These are phyloP conservation scores for Annona cherimola DNA, from an alignment of 164 flowering plant genomes.

Conservation along the genomic window DNA sequence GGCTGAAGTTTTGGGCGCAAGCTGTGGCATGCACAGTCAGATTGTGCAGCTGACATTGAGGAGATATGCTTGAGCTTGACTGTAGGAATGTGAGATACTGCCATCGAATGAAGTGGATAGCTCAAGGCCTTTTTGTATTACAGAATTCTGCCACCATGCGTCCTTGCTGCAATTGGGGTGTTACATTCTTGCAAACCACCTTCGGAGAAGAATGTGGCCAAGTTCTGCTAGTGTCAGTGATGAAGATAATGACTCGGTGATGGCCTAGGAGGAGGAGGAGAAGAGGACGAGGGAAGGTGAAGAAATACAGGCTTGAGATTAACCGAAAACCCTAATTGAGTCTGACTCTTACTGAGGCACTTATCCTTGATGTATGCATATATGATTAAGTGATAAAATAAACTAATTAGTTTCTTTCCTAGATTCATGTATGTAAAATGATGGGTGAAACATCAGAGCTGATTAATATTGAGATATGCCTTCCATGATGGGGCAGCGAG, in stretches of 20 bases:
- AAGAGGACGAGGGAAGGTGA: not conserved
- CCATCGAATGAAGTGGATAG: constrained; percentile 4
- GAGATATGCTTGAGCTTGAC: not conserved
- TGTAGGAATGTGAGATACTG: not conserved
- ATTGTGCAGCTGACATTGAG: constrained; percentile 47
- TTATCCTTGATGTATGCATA: not conserved
- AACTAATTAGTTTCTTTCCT: not conserved
- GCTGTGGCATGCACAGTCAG: constrained; percentile 80
- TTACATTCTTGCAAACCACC: not conserved
- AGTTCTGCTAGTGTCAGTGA: not conserved
- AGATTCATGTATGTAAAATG: not conserved
- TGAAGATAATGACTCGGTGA: not conserved
- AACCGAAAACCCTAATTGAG: not conserved
- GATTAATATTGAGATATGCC: too few species aligned
- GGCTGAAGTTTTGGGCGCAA: constrained; percentile 85
- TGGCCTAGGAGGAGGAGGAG: not conserved
- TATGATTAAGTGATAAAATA: not conserved
- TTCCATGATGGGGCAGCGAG: too few species aligned
- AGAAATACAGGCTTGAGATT: constrained; percentile 1
- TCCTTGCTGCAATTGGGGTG: not conserved
- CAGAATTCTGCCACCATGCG: not conserved
- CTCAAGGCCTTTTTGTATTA: constrained; percentile 7
- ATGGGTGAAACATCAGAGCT: too few species aligned
- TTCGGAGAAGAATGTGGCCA: not conserved
- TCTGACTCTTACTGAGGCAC: not conserved